These are phyloP conservation scores for Sarocladium brachiariae DNA, from an alignment of 2,329 filamentous ascomycete species.

Conservation along the genomic window DNA sequence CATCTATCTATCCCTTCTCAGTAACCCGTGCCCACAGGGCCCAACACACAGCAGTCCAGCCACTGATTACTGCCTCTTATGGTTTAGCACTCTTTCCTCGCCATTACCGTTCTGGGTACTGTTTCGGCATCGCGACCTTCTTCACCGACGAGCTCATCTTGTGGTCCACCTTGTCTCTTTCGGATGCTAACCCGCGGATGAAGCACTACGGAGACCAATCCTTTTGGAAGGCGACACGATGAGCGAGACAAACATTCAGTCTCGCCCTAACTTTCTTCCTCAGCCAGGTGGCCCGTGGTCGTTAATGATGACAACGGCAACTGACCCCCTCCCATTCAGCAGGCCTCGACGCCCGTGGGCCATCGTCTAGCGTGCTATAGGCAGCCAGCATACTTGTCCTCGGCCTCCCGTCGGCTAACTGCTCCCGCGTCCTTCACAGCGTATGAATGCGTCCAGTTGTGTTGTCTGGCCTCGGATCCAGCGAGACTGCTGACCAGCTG, in stretches of 20 bases:
- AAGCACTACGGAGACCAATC: slow-evolving; percentile 3
- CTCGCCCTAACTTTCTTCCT: no score
- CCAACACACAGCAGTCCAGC: no score
- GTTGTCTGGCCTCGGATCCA: no score
- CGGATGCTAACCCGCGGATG: background rate
- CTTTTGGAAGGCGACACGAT: background rate
- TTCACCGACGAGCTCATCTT: background rate
- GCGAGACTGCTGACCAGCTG: background rate
- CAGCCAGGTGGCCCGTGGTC: no score
- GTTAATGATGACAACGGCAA: background rate
- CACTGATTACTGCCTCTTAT: background rate
- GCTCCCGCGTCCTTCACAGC: background rate
- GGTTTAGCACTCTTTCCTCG: background rate
- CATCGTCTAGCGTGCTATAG: background rate
- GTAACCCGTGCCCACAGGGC: slow-evolving; percentile 2
- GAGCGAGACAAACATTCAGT: no score
- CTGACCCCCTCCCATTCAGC: background rate
- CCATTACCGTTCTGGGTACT: background rate
- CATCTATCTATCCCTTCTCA: background rate
- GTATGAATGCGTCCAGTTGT: background rate
- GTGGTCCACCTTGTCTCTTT: background rate
- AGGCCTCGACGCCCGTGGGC: background rate
- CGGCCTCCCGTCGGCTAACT: background rate
- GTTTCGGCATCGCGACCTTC: background rate
- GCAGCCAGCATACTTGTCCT: no score